Percentiles rank a stretch among this genome's conserved stretches.
Evolutionary conservation across 1,284 basidiomycete species (phyloP).

Genomic region (Ceratobasidium sp.): DNA sequence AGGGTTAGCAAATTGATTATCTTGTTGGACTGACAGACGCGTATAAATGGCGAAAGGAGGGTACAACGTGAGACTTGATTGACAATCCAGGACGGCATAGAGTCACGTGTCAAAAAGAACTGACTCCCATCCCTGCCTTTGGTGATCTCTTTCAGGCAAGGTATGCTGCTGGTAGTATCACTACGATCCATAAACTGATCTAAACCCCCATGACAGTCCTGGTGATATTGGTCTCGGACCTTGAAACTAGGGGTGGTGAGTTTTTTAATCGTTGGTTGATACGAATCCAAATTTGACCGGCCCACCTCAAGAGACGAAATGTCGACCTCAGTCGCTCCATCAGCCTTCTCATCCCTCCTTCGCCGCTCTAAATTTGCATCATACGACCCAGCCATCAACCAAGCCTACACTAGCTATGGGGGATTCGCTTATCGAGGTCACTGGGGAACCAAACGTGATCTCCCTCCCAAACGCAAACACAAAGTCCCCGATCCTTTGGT

Average conservation of each 20-base stretch:
- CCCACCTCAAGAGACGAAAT: constrained; percentile 5
- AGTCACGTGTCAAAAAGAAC: too few relatives aligned
- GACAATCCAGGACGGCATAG: too few relatives aligned
- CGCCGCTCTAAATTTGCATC: constrained; percentile 77
- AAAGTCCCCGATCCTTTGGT: constrained; percentile 28
- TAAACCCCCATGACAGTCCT: too few relatives aligned
- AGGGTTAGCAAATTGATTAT: too few relatives aligned
- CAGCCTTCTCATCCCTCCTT: constrained; percentile 72
- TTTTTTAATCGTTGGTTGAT: not conserved
- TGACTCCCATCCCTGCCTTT: not conserved
- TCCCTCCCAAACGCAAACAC: constrained; percentile 50
- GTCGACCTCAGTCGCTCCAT: constrained; percentile 50
- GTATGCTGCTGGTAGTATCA: not conserved
- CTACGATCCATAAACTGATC: not conserved
- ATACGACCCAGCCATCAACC: constrained; percentile 72
- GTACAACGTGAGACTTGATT: too few relatives aligned
- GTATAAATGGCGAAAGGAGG: too few relatives aligned
- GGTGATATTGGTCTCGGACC: too few relatives aligned
- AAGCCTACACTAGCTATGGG: constrained; percentile 71
- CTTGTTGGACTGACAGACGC: too few relatives aligned
- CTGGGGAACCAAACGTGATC: constrained; percentile 79
- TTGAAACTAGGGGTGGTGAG: not conserved
- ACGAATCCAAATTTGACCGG: too few relatives aligned
- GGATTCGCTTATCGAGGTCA: constrained; percentile 74
- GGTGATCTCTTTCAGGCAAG: not conserved